Evolutionary conservation across 2,329 filamentous ascomycete species (phyloP).

Genomic region (Epicoccum nigrum): DNA sequence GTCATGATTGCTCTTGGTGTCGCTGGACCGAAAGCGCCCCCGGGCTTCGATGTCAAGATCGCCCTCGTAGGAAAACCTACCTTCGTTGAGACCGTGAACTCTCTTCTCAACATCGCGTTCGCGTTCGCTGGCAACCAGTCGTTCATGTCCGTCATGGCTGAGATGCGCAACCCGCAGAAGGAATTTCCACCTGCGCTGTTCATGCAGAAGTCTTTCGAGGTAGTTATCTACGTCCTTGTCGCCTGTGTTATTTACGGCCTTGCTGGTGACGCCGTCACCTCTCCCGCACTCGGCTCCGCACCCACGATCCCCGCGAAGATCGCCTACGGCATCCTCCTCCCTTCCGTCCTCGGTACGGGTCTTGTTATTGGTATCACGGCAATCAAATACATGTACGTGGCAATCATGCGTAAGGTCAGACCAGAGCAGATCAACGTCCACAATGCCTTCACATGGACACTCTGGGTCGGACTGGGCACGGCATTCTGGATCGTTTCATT

Average conservation of each 20-base stretch:
- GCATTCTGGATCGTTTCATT: conserved; percentile 62
- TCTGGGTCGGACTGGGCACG: conserved; percentile 66
- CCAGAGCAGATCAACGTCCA: conserved; percentile 47
- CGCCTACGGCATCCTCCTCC: conserved; percentile 70
- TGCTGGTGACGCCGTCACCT: conserved; percentile 65
- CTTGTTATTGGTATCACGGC: conserved; percentile 73
- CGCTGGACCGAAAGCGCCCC: conserved; percentile 46
- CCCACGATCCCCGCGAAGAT: conserved; percentile 63
- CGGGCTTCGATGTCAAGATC: conserved; percentile 34
- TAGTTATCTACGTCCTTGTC: conserved; percentile 67
- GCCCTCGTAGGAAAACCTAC: conserved; percentile 34
- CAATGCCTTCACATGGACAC: conserved; percentile 60
- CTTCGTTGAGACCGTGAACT: conserved; percentile 36
- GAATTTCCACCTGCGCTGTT: conserved; percentile 68
- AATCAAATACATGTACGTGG: conserved; percentile 68
- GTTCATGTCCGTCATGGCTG: conserved; percentile 70
- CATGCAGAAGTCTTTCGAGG: conserved; percentile 60
- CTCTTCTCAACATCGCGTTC: conserved; percentile 67
- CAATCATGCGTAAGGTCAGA: conserved; percentile 58
- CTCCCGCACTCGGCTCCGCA: conserved; percentile 70
- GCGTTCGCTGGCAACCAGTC: conserved; percentile 70
- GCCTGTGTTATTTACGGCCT: conserved; percentile 73
- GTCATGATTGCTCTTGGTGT: conserved; percentile 71
- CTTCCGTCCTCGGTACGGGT: conserved; percentile 73
- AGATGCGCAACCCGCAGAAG: conserved; percentile 63